Base-by-base conservation (phyloP, 441 rosid genomes). In the Jatropha multifida region DNA sequence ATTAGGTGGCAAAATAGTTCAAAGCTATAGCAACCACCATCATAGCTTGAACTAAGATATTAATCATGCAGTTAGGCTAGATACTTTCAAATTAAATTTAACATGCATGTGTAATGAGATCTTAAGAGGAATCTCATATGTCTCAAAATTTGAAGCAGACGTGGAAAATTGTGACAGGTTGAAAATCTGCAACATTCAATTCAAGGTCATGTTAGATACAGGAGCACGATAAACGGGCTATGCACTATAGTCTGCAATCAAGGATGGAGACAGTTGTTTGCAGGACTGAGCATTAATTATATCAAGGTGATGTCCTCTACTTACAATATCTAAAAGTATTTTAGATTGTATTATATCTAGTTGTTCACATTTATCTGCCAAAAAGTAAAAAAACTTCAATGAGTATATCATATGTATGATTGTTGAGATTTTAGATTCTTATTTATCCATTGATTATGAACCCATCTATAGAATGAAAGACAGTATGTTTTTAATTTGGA, bases 201-300 rank as follows among this genome's bases (percentile, higher is more conserved):
- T 15, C 83, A 85, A 49, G 89, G 86, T 77, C 80, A 80, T 73
- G 84, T 81, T 48, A 86, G 88, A 77, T 93, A 87, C 85, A 87
- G 80, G 80, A 92, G 86, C 91, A 87, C 98, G 6, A 70, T 81
- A 75, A 90, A 91, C 10, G 96, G 97, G 61, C 92, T 95, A 65
- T 83, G 81, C 61, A 81, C 88, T 17, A 92, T 93, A 58, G 86
- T 81, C 68, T 85, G 86, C 65, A 89, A 81, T 75, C 99, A 95
- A 76, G 99, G 99, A 54, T 95, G 93, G 96, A 87, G 81, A 78
- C 99, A 95, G 86, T 76, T 95, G 78, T 95, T 95, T 85, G 97
- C 99, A 12, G 98, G 99, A 70, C 83, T 95, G 72, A 95, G 99
- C 89, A 90, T 92, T 77, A 95, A 95, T 82, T 95, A 95, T 81